Evolutionary conservation across 192 early-diverging fungal species (phyloP).

Genomic region (Coemansia brasiliensis): DNA sequence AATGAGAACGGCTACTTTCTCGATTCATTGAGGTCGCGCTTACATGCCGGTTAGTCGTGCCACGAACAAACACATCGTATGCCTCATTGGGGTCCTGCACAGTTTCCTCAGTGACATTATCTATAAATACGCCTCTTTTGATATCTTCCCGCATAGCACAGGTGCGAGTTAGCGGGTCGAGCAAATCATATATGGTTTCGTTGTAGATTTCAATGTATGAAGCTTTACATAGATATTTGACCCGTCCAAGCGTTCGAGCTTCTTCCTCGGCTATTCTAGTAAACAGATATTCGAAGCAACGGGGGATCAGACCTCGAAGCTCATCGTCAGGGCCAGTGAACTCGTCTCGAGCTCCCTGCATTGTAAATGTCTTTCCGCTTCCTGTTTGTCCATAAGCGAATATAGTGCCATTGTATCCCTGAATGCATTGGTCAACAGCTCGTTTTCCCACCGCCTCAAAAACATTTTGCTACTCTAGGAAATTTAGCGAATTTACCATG

Average conservation of each 20-base stretch:
- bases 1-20: conserved; percentile 77
- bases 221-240: conserved; percentile 77
- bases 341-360: conserved; percentile 81
- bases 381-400: conserved; percentile 77
- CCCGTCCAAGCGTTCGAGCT: conserved; percentile 44
- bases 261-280: conserved; percentile 57
- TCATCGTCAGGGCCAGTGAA: conserved; percentile 68
- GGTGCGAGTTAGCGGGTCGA: conserved; percentile 63
- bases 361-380: conserved; percentile 75
- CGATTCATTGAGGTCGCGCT: conserved; percentile 83
- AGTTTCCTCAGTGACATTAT: conserved; percentile 65
- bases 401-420: conserved; percentile 74
- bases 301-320: conserved; percentile 64
- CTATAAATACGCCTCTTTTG: conserved; percentile 66
- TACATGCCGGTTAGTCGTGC: conserved; percentile 68
- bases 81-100: conserved; percentile 63
- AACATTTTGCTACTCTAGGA: conserved; percentile 23
- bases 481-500: background rate
- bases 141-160: conserved; percentile 67
- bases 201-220: conserved; percentile 96
- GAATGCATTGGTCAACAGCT: conserved; percentile 65
- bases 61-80: conserved; percentile 64
- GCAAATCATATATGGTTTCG: conserved; percentile 84
- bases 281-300: conserved; percentile 66
- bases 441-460: conserved; percentile 59